phyloP scores from a whole-genome alignment of 441 rosid genomes.

The Raphanus hybrid region DNA sequence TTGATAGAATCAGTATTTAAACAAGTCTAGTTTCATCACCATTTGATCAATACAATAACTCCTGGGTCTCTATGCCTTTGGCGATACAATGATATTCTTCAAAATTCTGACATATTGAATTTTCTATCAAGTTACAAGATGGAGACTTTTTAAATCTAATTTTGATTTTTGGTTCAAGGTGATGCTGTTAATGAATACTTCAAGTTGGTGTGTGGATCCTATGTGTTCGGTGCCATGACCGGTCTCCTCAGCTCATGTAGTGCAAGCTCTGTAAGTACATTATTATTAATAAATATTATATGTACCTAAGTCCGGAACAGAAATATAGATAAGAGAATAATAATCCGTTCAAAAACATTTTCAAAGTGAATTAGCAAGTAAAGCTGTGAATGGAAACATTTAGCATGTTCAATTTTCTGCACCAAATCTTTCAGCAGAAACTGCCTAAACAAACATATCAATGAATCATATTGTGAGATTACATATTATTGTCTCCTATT shows the following conservation, averaged over 20 bases:
- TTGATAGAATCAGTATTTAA: neutral
- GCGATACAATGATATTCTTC: neutral
- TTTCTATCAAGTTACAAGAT: neutral
- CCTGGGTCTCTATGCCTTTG: neutral
- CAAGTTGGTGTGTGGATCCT: neutral
- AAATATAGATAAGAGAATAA: neutral
- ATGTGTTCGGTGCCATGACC: neutral
- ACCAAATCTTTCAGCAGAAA: neutral
- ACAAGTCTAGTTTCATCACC: neutral
- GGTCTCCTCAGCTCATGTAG: neutral
- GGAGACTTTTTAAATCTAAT: neutral
- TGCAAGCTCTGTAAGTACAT: neutral
- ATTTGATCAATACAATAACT: neutral
- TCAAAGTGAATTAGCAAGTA: neutral
- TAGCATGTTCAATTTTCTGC: neutral
- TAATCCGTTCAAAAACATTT: neutral
- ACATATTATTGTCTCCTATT: too few relatives aligned
- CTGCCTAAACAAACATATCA: slow-evolving; percentile 1
- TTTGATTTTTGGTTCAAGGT: neutral
- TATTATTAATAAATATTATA: neutral
- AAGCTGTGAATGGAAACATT: neutral
- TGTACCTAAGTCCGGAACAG: neutral
- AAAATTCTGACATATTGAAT: neutral
- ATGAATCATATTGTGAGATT: neutral
- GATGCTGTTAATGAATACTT: neutral